Base-by-base conservation (phyloP, 441 rosid genomes). In the Bocquillonia castaneifolia region DNA sequence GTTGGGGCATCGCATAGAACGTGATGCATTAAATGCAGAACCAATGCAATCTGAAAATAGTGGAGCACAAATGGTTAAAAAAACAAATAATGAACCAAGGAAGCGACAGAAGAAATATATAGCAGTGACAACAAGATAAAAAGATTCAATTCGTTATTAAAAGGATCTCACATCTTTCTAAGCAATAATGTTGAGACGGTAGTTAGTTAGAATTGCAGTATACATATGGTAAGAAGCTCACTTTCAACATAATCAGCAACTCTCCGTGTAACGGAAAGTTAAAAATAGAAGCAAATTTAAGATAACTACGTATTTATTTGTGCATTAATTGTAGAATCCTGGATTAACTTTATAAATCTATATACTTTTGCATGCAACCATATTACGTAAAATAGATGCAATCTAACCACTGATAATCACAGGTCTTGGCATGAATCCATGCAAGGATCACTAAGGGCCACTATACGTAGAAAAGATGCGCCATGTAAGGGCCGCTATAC, bases 21-120 rank as follows among this genome's bases (percentile, higher is more conserved):
- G 42, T 57, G 61, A 57, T 32, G 42, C 61, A n/a, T 57, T 57
- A n/a, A 57, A 57, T 18, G 61, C 40, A 32, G 61, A 57, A 34
- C 61, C 61, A n/a, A 57, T 57, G 61, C 61, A 57, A 57, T 57
- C 61, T 57, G 61, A 34, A 57, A 57, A 57, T 15, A 26, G 36
- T 17, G 10, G 34, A 34, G 42, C 23, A 10, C 2, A 32, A 10
- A 10, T 31, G 13, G 9, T 57, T 32, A 6, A 32, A 34, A n/a
- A 57, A 9, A 37, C 22, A 22, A 57, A 7, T 18, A 18, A n/a
- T 1, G 25, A n/a, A 57, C 31, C 12, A n/a, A 8, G 42, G 17
- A 20, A 23, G 2, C 7, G 26, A 6, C 5, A 28, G n/a, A 3
- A 54, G 42, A 57, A 32, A 18, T 5, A 29, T 1, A 20, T 10